A percentile compares a stretch with the other conserved stretches of the same genome.
Conservation (phyloP, 768 basidiomycete genomes). For the Leccinum subtestaceum region DNA sequence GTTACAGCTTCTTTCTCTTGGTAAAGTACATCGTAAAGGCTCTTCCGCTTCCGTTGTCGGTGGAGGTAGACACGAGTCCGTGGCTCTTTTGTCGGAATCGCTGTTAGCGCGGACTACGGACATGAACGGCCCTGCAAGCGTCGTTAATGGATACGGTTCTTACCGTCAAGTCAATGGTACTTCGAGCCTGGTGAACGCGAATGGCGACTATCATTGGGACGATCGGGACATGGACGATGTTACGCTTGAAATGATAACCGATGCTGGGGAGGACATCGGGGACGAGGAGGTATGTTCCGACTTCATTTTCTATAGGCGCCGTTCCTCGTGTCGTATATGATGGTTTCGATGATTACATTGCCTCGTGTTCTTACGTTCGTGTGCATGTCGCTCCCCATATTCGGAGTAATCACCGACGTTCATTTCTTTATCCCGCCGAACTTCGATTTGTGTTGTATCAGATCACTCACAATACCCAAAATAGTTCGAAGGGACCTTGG, state of each 20-base stretch:
- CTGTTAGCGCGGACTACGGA: conserved; percentile 10
- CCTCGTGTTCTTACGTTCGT: neutral
- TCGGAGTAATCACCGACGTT: neutral
- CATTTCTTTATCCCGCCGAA: neutral
- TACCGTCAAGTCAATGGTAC: conserved; percentile 25
- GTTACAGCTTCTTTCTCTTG: conserved; percentile 14
- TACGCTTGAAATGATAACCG: conserved; percentile 70
- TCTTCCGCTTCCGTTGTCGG: conserved; percentile 17
- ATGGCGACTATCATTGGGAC: conserved; percentile 26
- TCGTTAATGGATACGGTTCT: conserved; percentile 19
- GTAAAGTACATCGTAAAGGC: conserved; percentile 20
- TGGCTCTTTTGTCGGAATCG: conserved; percentile 19
- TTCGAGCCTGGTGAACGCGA: conserved; percentile 18
- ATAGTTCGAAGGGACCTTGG: conserved; percentile 46
- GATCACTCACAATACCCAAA: conserved; percentile 4
- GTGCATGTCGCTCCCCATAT: neutral
- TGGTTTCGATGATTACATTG: neutral
- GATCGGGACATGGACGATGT: conserved; percentile 54
- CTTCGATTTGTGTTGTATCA: neutral
- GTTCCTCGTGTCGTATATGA: neutral
- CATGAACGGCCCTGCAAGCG: conserved; percentile 16
- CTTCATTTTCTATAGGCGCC: neutral
- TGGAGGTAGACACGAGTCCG: conserved; percentile 17
- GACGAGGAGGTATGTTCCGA: conserved; percentile 62
- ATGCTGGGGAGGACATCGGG: conserved; percentile 53